phyloP scores from a whole-genome alignment of 495 filamentous ascomycete species.

The Penicillium salamii region DNA sequence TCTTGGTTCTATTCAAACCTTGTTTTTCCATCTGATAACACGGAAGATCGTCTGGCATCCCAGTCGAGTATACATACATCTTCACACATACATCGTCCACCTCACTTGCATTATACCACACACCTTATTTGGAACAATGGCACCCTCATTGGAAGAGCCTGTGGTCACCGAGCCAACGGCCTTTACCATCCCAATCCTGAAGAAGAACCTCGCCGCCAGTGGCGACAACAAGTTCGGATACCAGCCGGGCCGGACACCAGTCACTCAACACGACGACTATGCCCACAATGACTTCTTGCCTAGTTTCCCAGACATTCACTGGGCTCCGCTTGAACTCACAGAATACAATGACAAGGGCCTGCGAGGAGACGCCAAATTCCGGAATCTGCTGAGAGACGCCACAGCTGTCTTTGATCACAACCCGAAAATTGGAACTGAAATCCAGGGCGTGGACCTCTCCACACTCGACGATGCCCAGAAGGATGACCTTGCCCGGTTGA shows the following conservation, averaged over 20 bases:
- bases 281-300: conserved; percentile 55
- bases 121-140: conserved; percentile 20
- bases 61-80: background rate
- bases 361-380: conserved; percentile 52
- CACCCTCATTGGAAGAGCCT: conserved; percentile 34
- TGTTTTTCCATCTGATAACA: conserved; percentile 10
- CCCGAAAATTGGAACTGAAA: conserved; percentile 70
- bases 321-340: conserved; percentile 49
- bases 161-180: conserved; percentile 7
- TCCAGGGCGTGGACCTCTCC: conserved; percentile 66
- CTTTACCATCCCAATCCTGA: conserved; percentile 15
- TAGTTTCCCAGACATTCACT: conserved; percentile 54
- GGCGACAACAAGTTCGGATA: conserved; percentile 37
- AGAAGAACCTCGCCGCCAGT: conserved; percentile 11
- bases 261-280: conserved; percentile 49
- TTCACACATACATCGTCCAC: background rate
- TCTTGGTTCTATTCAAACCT: conserved; percentile 2
- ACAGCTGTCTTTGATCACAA: conserved; percentile 59
- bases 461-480: conserved; percentile 66
- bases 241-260: conserved; percentile 47
- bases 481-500: conserved; percentile 70
- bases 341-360: conserved; percentile 55
- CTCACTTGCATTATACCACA: background rate
- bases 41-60: background rate
- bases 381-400: conserved; percentile 48